These are phyloP conservation scores for Zygoascus tannicola DNA, from an alignment of 805 yeast species.

Conservation along the genomic window DNA sequence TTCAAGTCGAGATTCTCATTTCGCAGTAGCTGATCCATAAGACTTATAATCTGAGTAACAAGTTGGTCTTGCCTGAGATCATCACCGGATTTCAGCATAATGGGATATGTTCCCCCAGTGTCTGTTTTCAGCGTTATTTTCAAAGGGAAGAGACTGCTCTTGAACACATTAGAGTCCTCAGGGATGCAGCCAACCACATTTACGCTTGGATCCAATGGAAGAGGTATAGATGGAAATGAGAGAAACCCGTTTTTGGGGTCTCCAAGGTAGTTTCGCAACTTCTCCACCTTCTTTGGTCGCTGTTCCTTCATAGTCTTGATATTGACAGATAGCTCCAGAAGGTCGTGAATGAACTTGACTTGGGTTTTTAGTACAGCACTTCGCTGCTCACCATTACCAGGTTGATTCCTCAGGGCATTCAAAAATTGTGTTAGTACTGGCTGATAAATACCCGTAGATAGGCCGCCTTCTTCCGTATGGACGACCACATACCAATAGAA, in stretches of 20 bases:
- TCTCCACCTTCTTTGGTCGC: conserved; percentile 65
- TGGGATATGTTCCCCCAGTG: conserved; percentile 47
- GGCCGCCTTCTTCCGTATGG: conserved; percentile 57
- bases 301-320: conserved; percentile 64
- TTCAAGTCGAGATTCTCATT: conserved; percentile 85
- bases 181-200: conserved; percentile 68
- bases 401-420: conserved; percentile 26
- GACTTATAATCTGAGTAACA: conserved; percentile 82
- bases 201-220: conserved; percentile 79
- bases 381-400: conserved; percentile 25
- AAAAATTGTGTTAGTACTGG: conserved; percentile 41
- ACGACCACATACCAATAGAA: conserved; percentile 90
- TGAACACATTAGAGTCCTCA: conserved; percentile 76
- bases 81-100: conserved; percentile 94
- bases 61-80: conserved; percentile 94
- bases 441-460: conserved; percentile 32
- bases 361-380: conserved; percentile 42
- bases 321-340: conserved; percentile 55
- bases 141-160: conserved; percentile 82
- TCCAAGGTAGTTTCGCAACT: conserved; percentile 46
- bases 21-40: conserved; percentile 81
- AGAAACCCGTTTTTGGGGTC: conserved; percentile 37
- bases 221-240: conserved; percentile 45
- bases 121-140: conserved; percentile 65
- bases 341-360: conserved; percentile 54